Evolutionary conservation across 345 rosid genomes (phyloP), one percentile per base, ranked within the genome.

Genomic region (Eucalyptus albens): DNA sequence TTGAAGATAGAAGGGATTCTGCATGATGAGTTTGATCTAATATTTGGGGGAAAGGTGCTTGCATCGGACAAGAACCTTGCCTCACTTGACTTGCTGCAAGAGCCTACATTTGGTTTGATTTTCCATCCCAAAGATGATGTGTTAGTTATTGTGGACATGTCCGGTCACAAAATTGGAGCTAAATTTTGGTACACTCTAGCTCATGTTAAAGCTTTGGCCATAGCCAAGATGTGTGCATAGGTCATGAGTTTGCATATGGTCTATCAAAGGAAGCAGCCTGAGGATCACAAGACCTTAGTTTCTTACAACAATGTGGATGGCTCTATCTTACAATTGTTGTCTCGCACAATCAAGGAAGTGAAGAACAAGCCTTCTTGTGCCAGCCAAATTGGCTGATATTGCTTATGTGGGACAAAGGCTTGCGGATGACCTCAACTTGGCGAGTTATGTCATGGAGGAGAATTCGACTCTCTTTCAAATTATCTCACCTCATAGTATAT

Each of bases 21-120:
- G 6, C 1, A 0, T 0, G 7, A 31, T 69, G 81, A 69, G 42
- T 69, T 69, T 11, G 42, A 8, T 69, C 42, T 16, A 3, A 0
- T 8, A 16, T 16, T 8, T 5, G 0, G 3, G 11, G 24, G 42
- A 69, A 16, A 16, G 81, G 24, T 69, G 2, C 80, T 67, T 15
- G 22, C 51, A 50, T 15, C 1, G 80, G 42, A 31, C 24, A 16
- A 3, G 42, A 50, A 67, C 81, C 81, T 69, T 0, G 2, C 81
- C 24, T 31, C 7, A 1, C 42, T 69, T 4, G 0, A 69, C 2
- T 31, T 16, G 24, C 4, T 9, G 37, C 80, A 8, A 67, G 11
- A n/a, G 40, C 24, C 80, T 1, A 69, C 42, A 8, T 31, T 69
- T 9, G 2, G 5, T 69, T 31, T 69, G 42, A 3, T 69, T 31